phyloP scores from a whole-genome alignment of 148 eudicot species.

The Vaccinium corymbosum region DNA sequence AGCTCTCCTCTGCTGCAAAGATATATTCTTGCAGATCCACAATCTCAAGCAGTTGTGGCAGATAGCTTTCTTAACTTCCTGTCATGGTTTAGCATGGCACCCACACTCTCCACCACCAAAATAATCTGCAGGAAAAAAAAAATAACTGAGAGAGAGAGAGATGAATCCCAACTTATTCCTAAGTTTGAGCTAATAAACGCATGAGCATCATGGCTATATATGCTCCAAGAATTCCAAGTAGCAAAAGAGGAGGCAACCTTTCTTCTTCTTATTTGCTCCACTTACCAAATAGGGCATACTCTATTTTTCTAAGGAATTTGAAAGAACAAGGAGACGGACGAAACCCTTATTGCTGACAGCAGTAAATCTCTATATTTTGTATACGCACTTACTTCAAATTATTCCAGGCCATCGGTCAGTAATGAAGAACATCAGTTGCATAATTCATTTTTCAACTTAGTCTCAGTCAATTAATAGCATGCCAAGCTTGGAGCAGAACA shows the following conservation, averaged over 20 bases:
- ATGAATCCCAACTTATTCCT: not conserved
- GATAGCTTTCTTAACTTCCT: constrained; percentile 58
- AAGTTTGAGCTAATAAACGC: not conserved
- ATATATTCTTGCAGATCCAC: not conserved
- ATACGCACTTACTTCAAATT: not conserved
- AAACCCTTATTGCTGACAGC: not conserved
- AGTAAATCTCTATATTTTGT: not conserved
- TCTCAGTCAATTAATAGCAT: not conserved
- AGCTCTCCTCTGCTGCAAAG: not conserved
- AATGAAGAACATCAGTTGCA: not conserved
- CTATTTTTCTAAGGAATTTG: not conserved
- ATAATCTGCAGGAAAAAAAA: constrained; percentile 47
- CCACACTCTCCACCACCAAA: constrained; percentile 88
- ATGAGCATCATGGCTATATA: not conserved
- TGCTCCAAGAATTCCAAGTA: not conserved
- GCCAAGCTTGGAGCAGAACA: not conserved
- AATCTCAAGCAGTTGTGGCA: constrained; percentile 23
- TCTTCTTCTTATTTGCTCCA: not conserved
- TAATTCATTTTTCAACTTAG: not conserved
- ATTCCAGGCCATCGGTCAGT: not conserved
- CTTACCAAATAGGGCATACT: not conserved
- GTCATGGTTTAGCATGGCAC: constrained; percentile 84
- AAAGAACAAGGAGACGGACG: not conserved
- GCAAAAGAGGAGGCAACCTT: not conserved
- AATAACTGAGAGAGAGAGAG: not conserved